Percentiles rank a stretch among this genome's conserved stretches.
Conservation (phyloP, 2,329 filamentous ascomycete genomes). For the Colletotrichum liaoningense region DNA sequence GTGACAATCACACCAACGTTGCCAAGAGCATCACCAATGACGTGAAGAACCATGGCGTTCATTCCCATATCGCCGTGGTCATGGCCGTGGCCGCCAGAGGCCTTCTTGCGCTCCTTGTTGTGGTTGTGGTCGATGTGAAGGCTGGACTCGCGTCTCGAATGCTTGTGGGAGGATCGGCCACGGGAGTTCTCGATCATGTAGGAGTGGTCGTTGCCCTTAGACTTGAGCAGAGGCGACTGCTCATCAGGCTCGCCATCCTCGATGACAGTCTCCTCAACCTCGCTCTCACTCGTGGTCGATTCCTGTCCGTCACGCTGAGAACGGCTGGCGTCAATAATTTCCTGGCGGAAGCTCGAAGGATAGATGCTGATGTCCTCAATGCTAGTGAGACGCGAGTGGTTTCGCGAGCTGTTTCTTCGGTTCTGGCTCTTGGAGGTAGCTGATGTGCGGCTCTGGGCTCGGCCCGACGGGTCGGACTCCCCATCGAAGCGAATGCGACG, state of each 20-base stretch:
- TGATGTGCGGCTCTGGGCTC: conserved; percentile 42
- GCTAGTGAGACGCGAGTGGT: conserved; percentile 71
- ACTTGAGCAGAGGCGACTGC: conserved; percentile 60
- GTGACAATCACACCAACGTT: conserved; percentile 88
- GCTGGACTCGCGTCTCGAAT: conserved; percentile 60
- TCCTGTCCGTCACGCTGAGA: conserved; percentile 59
- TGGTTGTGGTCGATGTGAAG: conserved; percentile 83
- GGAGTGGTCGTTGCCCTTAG: conserved; percentile 42
- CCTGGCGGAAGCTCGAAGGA: conserved; percentile 89
- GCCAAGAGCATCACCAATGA: conserved; percentile 85
- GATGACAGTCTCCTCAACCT: conserved; percentile 58
- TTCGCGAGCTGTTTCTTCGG: conserved; percentile 57
- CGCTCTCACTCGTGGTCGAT: conserved; percentile 61
- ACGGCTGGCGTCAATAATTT: conserved; percentile 87
- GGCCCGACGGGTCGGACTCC: conserved; percentile 41
- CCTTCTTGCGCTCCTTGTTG: conserved; percentile 74
- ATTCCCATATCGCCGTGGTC: conserved; percentile 94
- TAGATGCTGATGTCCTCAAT: conserved; percentile 85
- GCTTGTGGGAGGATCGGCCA: conserved; percentile 38
- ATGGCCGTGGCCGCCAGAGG: conserved; percentile 76
- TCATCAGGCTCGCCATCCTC: conserved; percentile 58
- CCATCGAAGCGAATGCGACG: conserved; percentile 56
- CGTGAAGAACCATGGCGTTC: conserved; percentile 83
- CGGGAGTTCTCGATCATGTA: conserved; percentile 36
- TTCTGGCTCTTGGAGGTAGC: conserved; percentile 51